These are phyloP conservation scores for Lentinula novae-zelandiae DNA, from an alignment of 1,284 basidiomycete genomes.

Conservation along the genomic window DNA sequence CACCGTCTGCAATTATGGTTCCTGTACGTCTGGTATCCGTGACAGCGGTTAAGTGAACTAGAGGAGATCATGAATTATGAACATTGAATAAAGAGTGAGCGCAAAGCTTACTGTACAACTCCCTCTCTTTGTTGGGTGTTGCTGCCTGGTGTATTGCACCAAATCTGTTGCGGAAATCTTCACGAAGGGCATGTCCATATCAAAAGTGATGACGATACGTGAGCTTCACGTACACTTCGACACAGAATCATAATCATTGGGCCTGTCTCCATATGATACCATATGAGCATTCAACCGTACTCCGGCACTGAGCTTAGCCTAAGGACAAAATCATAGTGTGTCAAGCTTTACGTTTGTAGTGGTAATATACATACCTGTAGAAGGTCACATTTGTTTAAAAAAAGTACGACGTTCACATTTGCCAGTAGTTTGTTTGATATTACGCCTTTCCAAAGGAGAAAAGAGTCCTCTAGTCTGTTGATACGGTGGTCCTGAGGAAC, in stretches of 20 bases:
- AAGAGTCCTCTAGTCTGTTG: slow-evolving; percentile 74
- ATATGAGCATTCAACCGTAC: slow-evolving; percentile 67
- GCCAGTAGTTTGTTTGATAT: slow-evolving; percentile 65
- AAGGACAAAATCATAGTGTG: slow-evolving; percentile 12
- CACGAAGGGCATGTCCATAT: slow-evolving; percentile 11
- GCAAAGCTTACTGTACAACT: slow-evolving; percentile 55
- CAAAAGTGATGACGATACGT: neutral
- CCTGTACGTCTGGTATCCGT: slow-evolving; percentile 61
- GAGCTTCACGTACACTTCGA: slow-evolving; percentile 55
- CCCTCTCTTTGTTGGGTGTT: slow-evolving; percentile 65
- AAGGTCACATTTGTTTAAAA: slow-evolving; percentile 77
- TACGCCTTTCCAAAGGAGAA: slow-evolving; percentile 65
- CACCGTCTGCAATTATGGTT: slow-evolving; percentile 55
- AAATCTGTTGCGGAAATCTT: slow-evolving; percentile 75
- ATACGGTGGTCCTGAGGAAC: slow-evolving; percentile 53
- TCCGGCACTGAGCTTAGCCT: slow-evolving; percentile 72
- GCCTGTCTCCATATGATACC: slow-evolving; percentile 60
- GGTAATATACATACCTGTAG: slow-evolving; percentile 43
- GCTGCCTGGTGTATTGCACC: slow-evolving; percentile 60
- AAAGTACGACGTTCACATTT: slow-evolving; percentile 70
- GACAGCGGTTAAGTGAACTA: slow-evolving; percentile 78
- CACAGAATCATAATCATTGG: slow-evolving; percentile 72
- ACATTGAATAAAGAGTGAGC: neutral
- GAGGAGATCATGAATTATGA: slow-evolving; percentile 11
- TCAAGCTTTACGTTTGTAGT: slow-evolving; percentile 7